Evolutionary conservation across 257 asterid genomes (phyloP).

Genomic region (Solanum okadae): DNA sequence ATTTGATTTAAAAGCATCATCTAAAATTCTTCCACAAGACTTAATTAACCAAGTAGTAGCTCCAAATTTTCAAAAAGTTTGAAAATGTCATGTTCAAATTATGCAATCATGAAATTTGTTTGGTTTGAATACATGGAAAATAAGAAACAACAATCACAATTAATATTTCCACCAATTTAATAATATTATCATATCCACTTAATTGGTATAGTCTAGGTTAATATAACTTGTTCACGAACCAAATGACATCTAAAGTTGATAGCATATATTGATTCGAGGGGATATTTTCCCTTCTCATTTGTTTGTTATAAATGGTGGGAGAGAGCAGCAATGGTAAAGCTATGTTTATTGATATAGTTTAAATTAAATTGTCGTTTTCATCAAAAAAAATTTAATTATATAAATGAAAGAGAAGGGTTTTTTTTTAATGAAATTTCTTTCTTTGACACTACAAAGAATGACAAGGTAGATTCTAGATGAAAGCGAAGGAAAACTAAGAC

Average conservation of each 20-base stretch:
- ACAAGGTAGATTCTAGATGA: background rate
- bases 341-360: no score
- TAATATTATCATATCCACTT: background rate
- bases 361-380: no score
- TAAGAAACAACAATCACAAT: background rate
- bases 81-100: background rate
- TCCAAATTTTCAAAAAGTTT: background rate
- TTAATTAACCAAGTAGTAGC: background rate
- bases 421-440: background rate
- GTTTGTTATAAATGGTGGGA: no score
- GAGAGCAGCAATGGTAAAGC: no score
- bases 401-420: no score
- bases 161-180: background rate
- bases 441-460: background rate
- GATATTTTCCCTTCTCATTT: no score
- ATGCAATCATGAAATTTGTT: background rate
- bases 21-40: background rate
- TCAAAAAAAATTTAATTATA: no score
- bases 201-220: background rate
- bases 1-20: background rate
- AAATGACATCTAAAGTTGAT: no score
- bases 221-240: background rate
- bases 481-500: background rate
- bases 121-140: background rate
- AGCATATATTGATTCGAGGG: no score